A percentile compares a stretch with the other conserved stretches of the same genome.
phyloP scores from a whole-genome alignment of 192 early-diverging fungal genomes.

The Podila epigama region DNA sequence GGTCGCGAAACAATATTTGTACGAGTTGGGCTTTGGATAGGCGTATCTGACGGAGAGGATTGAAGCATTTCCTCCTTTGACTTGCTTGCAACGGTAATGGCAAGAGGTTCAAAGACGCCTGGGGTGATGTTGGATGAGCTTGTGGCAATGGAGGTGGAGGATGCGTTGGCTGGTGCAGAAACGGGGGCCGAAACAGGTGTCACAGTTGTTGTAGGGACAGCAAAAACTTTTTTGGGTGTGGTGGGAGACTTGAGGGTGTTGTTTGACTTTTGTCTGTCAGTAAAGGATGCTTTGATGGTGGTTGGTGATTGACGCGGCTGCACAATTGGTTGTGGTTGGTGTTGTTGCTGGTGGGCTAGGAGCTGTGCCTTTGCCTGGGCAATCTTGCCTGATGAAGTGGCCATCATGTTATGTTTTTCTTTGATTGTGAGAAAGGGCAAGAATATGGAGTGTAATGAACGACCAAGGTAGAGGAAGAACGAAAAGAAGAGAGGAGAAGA shows the following conservation, averaged over 20 bases:
- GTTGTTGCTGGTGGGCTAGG: neutral
- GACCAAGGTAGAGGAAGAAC: neutral
- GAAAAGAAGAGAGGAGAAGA: neutral
- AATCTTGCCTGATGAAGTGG: constrained; percentile 9
- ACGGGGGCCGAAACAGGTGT: neutral
- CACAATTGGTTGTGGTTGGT: neutral
- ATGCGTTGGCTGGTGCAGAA: neutral
- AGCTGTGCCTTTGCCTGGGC: constrained; percentile 23
- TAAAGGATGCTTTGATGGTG: constrained; percentile 2
- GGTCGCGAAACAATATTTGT: neutral
- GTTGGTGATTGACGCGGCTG: constrained; percentile 2
- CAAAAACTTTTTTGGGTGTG: neutral
- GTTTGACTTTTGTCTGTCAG: neutral
- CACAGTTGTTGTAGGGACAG: neutral
- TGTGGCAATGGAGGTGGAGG: neutral
- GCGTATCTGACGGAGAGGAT: constrained; percentile 2
- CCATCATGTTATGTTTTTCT: neutral
- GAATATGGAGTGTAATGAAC: neutral
- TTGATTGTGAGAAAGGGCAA: neutral
- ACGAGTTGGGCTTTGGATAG: neutral
- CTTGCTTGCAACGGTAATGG: neutral
- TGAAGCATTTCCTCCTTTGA: constrained; percentile 30
- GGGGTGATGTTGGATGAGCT: neutral
- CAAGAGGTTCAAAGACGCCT: neutral
- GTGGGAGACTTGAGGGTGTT: neutral